Conservation (phyloP, 306 rosid species). For the Echinosophora koreensis region DNA sequence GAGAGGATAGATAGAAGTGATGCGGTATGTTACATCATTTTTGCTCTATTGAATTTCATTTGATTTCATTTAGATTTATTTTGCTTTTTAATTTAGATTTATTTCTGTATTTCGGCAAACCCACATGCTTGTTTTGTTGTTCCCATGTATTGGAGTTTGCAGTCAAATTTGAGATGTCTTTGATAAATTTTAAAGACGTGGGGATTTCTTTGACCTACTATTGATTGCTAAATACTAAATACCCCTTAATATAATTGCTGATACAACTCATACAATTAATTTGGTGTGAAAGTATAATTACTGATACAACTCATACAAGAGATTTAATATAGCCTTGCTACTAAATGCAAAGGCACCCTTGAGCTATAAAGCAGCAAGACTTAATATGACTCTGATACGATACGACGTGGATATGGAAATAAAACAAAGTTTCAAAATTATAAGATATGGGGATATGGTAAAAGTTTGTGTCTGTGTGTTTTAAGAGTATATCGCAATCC, state of each 20-base stretch:
- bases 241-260: background rate
- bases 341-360: conserved; percentile 16
- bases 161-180: background rate
- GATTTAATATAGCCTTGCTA: background rate
- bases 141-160: conserved; percentile 10
- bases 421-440: too few species aligned
- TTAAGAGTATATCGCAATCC: too few species aligned
- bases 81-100: conserved; percentile 33
- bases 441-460: too few species aligned
- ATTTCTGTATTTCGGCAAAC: conserved; percentile 5
- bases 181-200: conserved; percentile 1
- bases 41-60: conserved; percentile 28
- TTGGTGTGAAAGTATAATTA: conserved; percentile 29
- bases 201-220: conserved; percentile 8
- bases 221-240: conserved; percentile 22
- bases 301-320: conserved; percentile 25
- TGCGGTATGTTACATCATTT: conserved; percentile 61
- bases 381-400: too few species aligned
- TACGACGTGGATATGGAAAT: too few species aligned
- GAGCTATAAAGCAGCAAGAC: background rate
- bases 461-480: too few species aligned
- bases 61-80: conserved; percentile 2
- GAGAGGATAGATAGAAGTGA: conserved; percentile 88
- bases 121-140: conserved; percentile 28
- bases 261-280: background rate